A percentile compares a stretch with the other conserved stretches of the same genome.
These are phyloP conservation scores for Chlorociboria aeruginascens DNA, from an alignment of 495 filamentous ascomycete genomes.

Conservation along the genomic window DNA sequence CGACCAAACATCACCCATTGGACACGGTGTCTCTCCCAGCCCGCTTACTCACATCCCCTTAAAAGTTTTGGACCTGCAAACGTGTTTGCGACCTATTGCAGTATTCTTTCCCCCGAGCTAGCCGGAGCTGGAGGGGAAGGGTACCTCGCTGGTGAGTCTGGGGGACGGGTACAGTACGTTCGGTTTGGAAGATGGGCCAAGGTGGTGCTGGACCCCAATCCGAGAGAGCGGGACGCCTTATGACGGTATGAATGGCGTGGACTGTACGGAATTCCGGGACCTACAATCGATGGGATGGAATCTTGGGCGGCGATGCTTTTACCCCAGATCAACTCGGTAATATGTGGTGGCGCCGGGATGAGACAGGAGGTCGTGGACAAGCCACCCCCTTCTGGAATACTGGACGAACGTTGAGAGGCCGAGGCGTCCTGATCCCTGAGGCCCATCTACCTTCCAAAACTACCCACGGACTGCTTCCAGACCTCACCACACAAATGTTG, in stretches of 20 bases:
- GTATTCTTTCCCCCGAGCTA: not conserved
- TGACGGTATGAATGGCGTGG: too few species aligned
- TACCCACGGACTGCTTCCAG: constrained; percentile 13
- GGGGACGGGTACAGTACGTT: too few species aligned
- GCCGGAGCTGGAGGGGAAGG: constrained; percentile 1
- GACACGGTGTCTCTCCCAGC: constrained; percentile 8
- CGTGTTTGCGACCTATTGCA: too few species aligned
- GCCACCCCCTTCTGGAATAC: constrained; percentile 16
- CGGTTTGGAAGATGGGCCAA: too few species aligned
- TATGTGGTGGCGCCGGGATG: constrained; percentile 12
- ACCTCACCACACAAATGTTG: constrained; percentile 19
- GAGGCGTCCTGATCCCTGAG: not conserved
- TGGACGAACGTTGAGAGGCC: constrained; percentile 8
- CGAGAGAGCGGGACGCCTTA: not conserved
- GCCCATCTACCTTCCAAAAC: constrained; percentile 8
- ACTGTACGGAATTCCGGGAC: too few species aligned
- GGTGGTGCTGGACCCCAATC: too few species aligned
- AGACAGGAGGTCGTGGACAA: constrained; percentile 9
- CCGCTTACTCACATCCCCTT: constrained; percentile 11
- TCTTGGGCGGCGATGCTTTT: not conserved
- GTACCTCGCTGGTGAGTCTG: too few species aligned
- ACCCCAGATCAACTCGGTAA: constrained; percentile 15
- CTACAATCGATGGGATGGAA: too few species aligned
- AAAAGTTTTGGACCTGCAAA: too few species aligned
- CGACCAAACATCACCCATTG: constrained; percentile 15